Evolutionary conservation across 2,329 filamentous ascomycete species (phyloP).

Genomic region (Alternaria conjuncta): DNA sequence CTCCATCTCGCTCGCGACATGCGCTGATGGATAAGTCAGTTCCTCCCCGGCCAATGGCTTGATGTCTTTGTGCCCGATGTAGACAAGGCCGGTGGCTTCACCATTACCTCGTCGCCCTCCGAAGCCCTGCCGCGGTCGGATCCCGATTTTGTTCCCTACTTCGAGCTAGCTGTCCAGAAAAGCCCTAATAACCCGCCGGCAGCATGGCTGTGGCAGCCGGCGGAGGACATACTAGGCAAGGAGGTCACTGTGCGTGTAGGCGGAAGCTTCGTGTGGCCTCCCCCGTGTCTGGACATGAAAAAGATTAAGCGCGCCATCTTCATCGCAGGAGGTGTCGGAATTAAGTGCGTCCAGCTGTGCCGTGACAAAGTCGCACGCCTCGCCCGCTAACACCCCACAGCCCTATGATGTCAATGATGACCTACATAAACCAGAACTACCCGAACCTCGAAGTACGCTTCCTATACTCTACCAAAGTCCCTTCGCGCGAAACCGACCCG

Average conservation of each 20-base stretch:
- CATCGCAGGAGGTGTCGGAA: conserved; percentile 80
- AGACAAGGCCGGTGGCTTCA: conserved; percentile 80
- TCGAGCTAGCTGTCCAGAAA: conserved; percentile 80
- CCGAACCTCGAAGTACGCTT: conserved; percentile 59
- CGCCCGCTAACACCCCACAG: conserved; percentile 45
- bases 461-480: conserved; percentile 66
- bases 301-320: conserved; percentile 69
- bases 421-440: conserved; percentile 60
- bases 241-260: conserved; percentile 74
- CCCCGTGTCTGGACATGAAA: conserved; percentile 54
- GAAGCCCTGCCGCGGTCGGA: conserved; percentile 50
- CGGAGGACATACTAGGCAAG: conserved; percentile 62
- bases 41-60: conserved; percentile 86
- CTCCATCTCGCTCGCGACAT: conserved; percentile 33
- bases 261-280: conserved; percentile 82
- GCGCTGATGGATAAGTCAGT: conserved; percentile 54
- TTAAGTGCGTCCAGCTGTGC: conserved; percentile 64
- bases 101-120: conserved; percentile 78
- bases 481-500: conserved; percentile 35
- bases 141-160: conserved; percentile 53
- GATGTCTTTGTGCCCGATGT: conserved; percentile 78
- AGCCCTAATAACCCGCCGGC: conserved; percentile 75
- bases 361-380: not conserved
- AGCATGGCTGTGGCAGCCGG: conserved; percentile 73
- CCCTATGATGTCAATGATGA: conserved; percentile 76